A percentile compares a stretch with the other conserved stretches of the same genome.
Evolutionary conservation across 495 filamentous ascomycete species (phyloP).

Genomic region (Beverwykella pulmonaria): DNA sequence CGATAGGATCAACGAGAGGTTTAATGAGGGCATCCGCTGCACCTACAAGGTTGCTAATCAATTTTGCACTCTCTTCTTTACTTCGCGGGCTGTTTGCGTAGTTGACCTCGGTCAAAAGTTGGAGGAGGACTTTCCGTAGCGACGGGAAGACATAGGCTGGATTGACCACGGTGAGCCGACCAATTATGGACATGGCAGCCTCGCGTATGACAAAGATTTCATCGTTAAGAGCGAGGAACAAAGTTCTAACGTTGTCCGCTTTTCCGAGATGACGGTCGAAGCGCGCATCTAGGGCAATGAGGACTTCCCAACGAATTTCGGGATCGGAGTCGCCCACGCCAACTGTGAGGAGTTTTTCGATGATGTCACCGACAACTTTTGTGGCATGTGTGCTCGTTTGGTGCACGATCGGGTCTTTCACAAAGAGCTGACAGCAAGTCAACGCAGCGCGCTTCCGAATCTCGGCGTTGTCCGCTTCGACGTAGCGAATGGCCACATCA

Average conservation of each 20-base stretch:
- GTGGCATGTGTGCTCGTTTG: constrained; percentile 96
- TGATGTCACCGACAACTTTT: constrained; percentile 94
- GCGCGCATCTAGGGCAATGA: constrained; percentile 83
- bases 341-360: constrained; percentile 91
- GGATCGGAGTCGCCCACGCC: constrained; percentile 89
- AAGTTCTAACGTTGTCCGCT: constrained; percentile 90
- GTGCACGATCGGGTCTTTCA: constrained; percentile 93
- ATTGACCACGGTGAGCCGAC: constrained; percentile 85
- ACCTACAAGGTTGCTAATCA: constrained; percentile 88
- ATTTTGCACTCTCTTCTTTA: constrained; percentile 92
- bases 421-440: constrained; percentile 96
- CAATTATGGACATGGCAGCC: constrained; percentile 93
- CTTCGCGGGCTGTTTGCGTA: constrained; percentile 91
- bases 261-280: constrained; percentile 95
- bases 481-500: constrained; percentile 96
- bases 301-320: constrained; percentile 83
- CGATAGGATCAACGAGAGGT: constrained; percentile 94
- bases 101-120: constrained; percentile 91
- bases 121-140: constrained; percentile 88
- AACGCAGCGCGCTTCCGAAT: constrained; percentile 93
- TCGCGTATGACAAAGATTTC: constrained; percentile 89
- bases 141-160: constrained; percentile 97
- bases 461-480: constrained; percentile 90
- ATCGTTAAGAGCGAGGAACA: constrained; percentile 97
- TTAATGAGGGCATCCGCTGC: constrained; percentile 89